Conservation (phyloP, 2,329 filamentous ascomycete species). For the Massarina eburnea region DNA sequence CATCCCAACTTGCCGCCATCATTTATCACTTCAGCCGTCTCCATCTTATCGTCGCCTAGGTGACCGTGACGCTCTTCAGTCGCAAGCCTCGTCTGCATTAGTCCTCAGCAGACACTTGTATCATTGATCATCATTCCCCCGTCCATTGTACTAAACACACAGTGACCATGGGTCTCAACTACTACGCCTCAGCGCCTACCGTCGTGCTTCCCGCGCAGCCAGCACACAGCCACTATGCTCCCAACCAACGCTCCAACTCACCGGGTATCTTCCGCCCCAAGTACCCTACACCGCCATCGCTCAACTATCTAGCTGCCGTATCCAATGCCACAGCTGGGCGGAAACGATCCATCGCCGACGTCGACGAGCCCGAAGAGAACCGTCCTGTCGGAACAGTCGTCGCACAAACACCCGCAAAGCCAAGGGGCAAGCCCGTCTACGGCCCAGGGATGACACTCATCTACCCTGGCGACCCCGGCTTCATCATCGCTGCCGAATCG, state of each 20-base stretch:
- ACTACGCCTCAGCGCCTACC: conserved; percentile 51
- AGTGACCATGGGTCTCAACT: conserved; percentile 48
- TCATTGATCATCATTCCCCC: conserved; percentile 28
- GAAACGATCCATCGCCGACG: conserved; percentile 77
- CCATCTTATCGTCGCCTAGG: conserved; percentile 27
- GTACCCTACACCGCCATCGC: conserved; percentile 45
- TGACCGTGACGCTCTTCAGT: conserved; percentile 22
- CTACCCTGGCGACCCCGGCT: conserved; percentile 62
- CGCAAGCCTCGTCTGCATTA: conserved; percentile 32
- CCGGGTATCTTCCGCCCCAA: conserved; percentile 42
- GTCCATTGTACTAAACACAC: conserved; percentile 43
- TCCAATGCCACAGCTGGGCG: conserved; percentile 59
- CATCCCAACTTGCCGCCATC: conserved; percentile 20
- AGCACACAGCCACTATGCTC: conserved; percentile 40
- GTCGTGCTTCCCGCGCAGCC: conserved; percentile 49
- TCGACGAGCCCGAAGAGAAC: conserved; percentile 68
- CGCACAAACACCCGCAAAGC: conserved; percentile 52
- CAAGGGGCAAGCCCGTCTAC: conserved; percentile 67
- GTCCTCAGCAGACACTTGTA: conserved; percentile 35
- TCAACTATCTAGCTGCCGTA: conserved; percentile 46
- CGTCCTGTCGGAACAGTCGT: conserved; percentile 52
- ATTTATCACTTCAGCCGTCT: conserved; percentile 8
- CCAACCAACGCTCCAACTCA: conserved; percentile 36
- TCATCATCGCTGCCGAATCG: conserved; percentile 62
- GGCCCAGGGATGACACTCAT: conserved; percentile 74